Evolutionary conservation across 495 filamentous ascomycete species (phyloP).

Genomic region (Penicillium silybi): DNA sequence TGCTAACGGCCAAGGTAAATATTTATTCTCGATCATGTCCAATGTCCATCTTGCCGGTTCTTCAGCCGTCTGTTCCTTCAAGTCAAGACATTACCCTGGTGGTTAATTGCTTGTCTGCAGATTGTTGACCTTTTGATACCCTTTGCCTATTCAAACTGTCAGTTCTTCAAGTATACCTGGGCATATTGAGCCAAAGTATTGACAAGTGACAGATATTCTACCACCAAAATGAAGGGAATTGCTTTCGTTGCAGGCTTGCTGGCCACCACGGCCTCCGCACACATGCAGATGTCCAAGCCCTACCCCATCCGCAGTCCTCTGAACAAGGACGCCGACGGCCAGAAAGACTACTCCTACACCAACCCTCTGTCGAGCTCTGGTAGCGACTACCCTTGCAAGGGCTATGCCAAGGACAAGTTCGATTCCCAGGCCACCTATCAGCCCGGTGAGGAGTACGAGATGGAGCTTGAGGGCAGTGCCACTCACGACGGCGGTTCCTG

Average conservation of each 20-base stretch:
- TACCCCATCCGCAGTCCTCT: constrained; percentile 47
- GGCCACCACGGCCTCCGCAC: constrained; percentile 38
- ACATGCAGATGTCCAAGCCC: constrained; percentile 46
- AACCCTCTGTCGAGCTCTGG: constrained; percentile 42
- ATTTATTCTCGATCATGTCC: constrained; percentile 15
- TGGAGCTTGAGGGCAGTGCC: constrained; percentile 49
- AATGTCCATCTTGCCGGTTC: neutral
- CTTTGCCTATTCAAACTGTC: neutral
- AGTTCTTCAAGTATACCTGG: neutral
- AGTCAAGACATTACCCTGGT: constrained; percentile 12
- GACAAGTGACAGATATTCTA: neutral
- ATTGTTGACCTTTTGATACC: constrained; percentile 6
- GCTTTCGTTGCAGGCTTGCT: constrained; percentile 29
- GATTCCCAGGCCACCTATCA: constrained; percentile 41
- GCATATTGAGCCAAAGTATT: neutral
- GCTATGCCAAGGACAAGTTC: constrained; percentile 46
- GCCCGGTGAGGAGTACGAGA: constrained; percentile 36
- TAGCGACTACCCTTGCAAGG: constrained; percentile 51
- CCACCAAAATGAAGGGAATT: constrained; percentile 38
- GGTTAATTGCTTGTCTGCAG: constrained; percentile 14
- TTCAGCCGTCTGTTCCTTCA: constrained; percentile 6
- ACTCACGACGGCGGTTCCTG: constrained; percentile 85
- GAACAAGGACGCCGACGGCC: constrained; percentile 28
- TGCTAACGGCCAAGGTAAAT: constrained; percentile 10
- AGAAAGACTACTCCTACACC: constrained; percentile 51